Evolutionary conservation across 2,329 filamentous ascomycete genomes (phyloP), one percentile per base, ranked within the genome.

Genomic region (Lachnellula suecica): DNA sequence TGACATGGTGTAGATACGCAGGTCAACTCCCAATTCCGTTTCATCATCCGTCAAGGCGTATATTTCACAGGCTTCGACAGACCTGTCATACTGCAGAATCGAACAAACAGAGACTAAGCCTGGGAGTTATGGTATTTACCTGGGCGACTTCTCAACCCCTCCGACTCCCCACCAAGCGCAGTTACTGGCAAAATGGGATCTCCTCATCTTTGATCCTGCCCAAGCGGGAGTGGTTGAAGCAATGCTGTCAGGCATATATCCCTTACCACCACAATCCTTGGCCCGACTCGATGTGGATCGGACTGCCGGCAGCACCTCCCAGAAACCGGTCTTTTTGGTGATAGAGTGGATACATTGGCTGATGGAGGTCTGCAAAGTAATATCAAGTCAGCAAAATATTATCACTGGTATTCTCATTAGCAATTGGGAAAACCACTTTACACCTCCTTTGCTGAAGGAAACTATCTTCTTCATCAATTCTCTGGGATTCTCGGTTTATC

Each of bases 181-280:
- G n/a, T 44, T 77, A 6, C 61, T 76, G n/a, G 50, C 63, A 34
- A 63, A 68, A 59, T 76, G 71, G 71, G 73, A 77, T 47, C 54
- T 75, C n/a, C 52, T 75, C 35, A 65, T 75, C 15, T 64, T 76
- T 11, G 72, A 77, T 56, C 73, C 74, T 2, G 63, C 70, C 17
- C 67, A 71, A 52, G 35, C 48, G 9, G 70, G 71, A 5, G 67
- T 73, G 2, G 41, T 65, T 2, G 62, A 69, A 4, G 71, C 68
- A 4, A 63, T 74, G 48, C 57, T 59, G 8, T 53, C 52, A 42
- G 49, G 51, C 7, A 19, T 44, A 11, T 58, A 62, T 45, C 13
- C 41, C 4, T 27, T 57, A 4, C 56, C 61, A 17, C 25, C 55
- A 29, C 58, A 62, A 23, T 44, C 54, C 10, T 31, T 65, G 22